Base-by-base conservation (phyloP, 2,329 filamentous ascomycete species). In the Pseudogymnoascus sp. region DNA sequence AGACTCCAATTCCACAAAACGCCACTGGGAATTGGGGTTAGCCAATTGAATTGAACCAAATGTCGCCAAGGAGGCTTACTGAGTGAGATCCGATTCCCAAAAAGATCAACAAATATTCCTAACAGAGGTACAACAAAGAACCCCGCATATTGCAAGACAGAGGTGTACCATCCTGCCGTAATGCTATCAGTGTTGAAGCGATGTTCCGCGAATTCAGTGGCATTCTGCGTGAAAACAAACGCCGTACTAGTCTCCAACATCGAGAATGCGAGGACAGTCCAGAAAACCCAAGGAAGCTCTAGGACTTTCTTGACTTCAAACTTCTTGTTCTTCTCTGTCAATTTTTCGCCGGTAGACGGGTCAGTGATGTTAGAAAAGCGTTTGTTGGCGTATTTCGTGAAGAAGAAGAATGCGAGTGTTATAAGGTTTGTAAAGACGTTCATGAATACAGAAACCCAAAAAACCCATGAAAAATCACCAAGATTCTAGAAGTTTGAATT, bases 381-480 rank as follows among this genome's bases (percentile, higher is more conserved):
- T 24, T 75, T 75, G 33, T 80, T 77, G 40, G 78, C 79, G 71
- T 79, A 81, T 8, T 76, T 75, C 0, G 78, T 84, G 68, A 86
- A 86, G 67, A 78, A 77, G 74, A 78, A 85, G 70, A 86, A 86
- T 8, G 76, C 72, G 0, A 78, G 61, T 0, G 83, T 85, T 1
- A 79, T 76, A 0, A 79, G 69, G 62, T 87, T 86, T 7, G 84
- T 86, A 65, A 87, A 86, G 2, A 87, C 64, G 64, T 86, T 86
- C 81, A 86, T 86, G 67, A 84, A 82, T 0, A 87, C 83, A 0
- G 81, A 78, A 8, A 80, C 80, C 84, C 84, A 86, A 68, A 81
- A 86, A 0, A 82, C 82, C 82, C 83, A 86, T 61, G 80, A 79
- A 53, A 87, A 87, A 67, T 86, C 78, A 0, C 83, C 82, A 0